phyloP scores from a whole-genome alignment of 2,329 filamentous ascomycete species.

The Podosphaera aphanis region DNA sequence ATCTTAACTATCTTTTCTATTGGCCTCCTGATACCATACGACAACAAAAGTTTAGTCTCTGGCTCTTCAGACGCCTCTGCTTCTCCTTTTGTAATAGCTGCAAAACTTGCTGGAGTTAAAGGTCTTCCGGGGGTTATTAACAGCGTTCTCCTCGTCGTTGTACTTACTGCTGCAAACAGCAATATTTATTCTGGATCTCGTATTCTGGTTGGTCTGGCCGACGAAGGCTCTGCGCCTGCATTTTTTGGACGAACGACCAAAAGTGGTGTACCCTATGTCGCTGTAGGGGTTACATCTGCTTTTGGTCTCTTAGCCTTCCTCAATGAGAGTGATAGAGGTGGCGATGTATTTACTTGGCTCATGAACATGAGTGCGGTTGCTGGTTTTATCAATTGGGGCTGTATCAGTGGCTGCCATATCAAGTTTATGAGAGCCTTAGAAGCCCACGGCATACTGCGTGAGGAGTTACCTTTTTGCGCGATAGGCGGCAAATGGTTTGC shows the following conservation, averaged over 20 bases:
- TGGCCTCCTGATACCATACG: conserved; percentile 44
- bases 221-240: conserved; percentile 36
- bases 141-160: conserved; percentile 33
- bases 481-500: conserved; percentile 39
- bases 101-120: conserved; percentile 35
- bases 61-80: conserved; percentile 31
- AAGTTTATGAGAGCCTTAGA: conserved; percentile 38
- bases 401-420: conserved; percentile 40
- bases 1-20: conserved; percentile 43
- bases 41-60: conserved; percentile 28
- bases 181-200: conserved; percentile 53
- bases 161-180: conserved; percentile 56
- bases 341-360: conserved; percentile 46
- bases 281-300: conserved; percentile 30
- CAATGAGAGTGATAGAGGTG: conserved; percentile 34
- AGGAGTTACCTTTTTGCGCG: conserved; percentile 34
- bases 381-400: conserved; percentile 47
- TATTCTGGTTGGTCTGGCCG: conserved; percentile 41
- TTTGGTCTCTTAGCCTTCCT: conserved; percentile 44
- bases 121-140: conserved; percentile 51
- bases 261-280: conserved; percentile 36
- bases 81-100: conserved; percentile 38
- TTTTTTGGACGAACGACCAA: conserved; percentile 35
- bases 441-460: conserved; percentile 31
- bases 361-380: conserved; percentile 47